Evolutionary conservation across 257 asterid species (phyloP).

Genomic region (Oldenlandia corymbosa): DNA sequence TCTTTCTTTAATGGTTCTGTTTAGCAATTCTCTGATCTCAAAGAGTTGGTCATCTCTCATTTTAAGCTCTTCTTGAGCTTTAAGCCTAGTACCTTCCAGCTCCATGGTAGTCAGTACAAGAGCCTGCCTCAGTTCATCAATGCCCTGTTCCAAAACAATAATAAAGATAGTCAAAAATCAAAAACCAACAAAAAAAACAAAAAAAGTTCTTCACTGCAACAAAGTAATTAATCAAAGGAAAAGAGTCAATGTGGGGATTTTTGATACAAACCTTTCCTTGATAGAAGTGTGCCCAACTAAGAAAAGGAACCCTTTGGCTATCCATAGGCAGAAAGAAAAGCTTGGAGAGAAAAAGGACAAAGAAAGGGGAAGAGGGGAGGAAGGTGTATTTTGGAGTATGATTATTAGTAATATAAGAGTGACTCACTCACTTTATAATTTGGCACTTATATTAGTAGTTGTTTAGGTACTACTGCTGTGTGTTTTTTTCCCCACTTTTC

Average conservation of each 20-base stretch:
- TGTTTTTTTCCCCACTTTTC: not conserved
- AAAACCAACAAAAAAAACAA: no score
- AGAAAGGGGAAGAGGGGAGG: not conserved
- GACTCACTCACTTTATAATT: no score
- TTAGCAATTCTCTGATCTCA: conserved; percentile 48
- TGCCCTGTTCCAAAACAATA: conserved; percentile 37
- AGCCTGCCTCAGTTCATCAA: conserved; percentile 69
- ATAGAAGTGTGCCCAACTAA: conserved; percentile 52
- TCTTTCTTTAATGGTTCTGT: conserved; percentile 41
- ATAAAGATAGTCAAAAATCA: not conserved
- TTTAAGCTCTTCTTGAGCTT: conserved; percentile 63
- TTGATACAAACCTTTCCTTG: conserved; percentile 61
- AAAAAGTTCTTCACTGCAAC: not conserved
- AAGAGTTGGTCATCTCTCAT: conserved; percentile 48
- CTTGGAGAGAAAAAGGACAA: no score
- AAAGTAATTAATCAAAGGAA: not conserved
- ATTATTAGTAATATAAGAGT: conserved; percentile 1
- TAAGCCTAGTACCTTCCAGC: conserved; percentile 48
- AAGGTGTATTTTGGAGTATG: not conserved
- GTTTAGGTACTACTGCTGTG: conserved; percentile 4
- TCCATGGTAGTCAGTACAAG: conserved; percentile 50
- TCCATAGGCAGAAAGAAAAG: conserved; percentile 41
- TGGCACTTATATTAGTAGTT: conserved; percentile 20
- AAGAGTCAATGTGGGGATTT: not conserved
- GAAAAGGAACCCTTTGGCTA: conserved; percentile 45